A percentile compares a stretch with the other conserved stretches of the same genome.
Conservation (phyloP, 2,329 filamentous ascomycete genomes). For the Neoascochyta sp. region DNA sequence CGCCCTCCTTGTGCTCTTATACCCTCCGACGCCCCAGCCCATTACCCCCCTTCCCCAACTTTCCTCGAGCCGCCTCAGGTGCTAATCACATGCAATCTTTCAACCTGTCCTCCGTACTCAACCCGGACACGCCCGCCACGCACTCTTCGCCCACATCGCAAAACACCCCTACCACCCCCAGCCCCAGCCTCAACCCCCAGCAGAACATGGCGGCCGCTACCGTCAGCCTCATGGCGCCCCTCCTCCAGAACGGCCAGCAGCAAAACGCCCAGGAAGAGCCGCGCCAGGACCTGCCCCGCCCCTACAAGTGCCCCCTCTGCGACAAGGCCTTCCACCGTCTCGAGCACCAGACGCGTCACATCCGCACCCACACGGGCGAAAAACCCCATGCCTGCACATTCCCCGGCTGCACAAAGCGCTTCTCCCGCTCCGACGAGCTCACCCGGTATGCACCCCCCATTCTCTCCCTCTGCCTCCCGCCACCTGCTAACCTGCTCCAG, state of each 20-base stretch:
- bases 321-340: conserved; percentile 98
- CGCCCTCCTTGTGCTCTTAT: conserved; percentile 22
- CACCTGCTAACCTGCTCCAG: conserved; percentile 42
- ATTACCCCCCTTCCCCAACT: conserved; percentile 34
- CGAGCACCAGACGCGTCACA: conserved; percentile 89
- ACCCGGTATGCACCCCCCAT: conserved; percentile 47
- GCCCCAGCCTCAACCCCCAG: conserved; percentile 10
- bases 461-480: background rate
- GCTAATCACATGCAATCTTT: conserved; percentile 41
- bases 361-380: conserved; percentile 95
- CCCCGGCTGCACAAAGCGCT: conserved; percentile 93
- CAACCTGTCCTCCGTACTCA: conserved; percentile 38
- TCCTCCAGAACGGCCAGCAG: conserved; percentile 55
- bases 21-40: conserved; percentile 38
- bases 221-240: conserved; percentile 52
- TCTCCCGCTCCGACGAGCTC: conserved; percentile 92
- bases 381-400: conserved; percentile 97
- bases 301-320: conserved; percentile 97
- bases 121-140: conserved; percentile 35
- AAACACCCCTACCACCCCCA: conserved; percentile 4
- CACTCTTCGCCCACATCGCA: too few relatives aligned
- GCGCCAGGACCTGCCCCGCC: conserved; percentile 80
- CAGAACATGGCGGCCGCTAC: conserved; percentile 43
- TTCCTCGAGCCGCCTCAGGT: conserved; percentile 34
- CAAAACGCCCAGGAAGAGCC: conserved; percentile 49